Conservation (phyloP, 805 yeast genomes). For the Candida fluviatilis region DNA sequence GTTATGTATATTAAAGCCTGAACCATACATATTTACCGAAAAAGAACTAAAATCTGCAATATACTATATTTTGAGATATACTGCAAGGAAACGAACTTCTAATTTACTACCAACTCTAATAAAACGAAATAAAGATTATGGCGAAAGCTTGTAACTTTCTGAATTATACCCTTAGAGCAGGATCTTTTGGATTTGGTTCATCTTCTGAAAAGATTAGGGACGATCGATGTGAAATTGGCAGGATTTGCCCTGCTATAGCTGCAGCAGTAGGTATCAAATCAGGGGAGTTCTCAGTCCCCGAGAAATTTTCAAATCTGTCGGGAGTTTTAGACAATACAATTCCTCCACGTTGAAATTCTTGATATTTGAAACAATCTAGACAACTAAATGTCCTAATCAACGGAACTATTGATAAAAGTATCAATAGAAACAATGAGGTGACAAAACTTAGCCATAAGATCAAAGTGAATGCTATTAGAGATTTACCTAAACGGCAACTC, state of each 20-base stretch:
- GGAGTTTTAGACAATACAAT: not conserved
- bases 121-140: not conserved
- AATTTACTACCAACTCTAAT: too few relatives aligned
- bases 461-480: slow-evolving; percentile 11
- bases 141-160: not conserved
- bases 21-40: too few relatives aligned
- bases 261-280: not conserved
- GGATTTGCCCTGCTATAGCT: not conserved
- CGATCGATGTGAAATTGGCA: not conserved
- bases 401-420: slow-evolving; percentile 11
- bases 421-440: slow-evolving; percentile 9
- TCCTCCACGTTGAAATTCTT: not conserved
- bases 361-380: not conserved
- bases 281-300: not conserved
- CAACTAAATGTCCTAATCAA: not conserved
- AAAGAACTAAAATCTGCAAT: too few relatives aligned
- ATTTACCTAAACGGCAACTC: slow-evolving; percentile 14
- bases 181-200: not conserved
- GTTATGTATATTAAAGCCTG: too few relatives aligned
- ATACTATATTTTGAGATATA: too few relatives aligned
- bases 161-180: too few relatives aligned
- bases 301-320: not conserved
- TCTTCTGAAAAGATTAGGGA: not conserved
- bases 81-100: too few relatives aligned
- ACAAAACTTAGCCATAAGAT: slow-evolving; percentile 13